Evolutionary conservation across 495 filamentous ascomycete genomes (phyloP), one percentile per base, ranked within the genome.

Genomic region (Aspergillus coremiiformis): DNA sequence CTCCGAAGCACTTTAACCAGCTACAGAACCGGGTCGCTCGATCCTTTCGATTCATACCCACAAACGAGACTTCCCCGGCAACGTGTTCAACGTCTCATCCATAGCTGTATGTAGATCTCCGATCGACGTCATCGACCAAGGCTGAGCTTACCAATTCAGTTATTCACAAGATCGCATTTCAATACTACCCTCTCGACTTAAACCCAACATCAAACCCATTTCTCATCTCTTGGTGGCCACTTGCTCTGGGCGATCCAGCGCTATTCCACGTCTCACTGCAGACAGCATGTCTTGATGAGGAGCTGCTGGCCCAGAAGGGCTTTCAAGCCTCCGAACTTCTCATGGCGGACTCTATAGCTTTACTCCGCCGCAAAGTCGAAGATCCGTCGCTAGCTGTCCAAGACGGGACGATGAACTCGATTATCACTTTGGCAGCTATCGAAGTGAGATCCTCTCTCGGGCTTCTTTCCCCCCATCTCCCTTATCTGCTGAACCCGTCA

Each of bases 1-100:
- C 43, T 45, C 20, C n/a, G n/a, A n/a, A 22, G 43, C 30, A 30
- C 49, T 19, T 47, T 65, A 26, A 55, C 43, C 9, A 43, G 22
- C 20, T 64, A 60, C 35, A 45, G 51, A 58, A 50, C 65, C 46
- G 60, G 56, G 6, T 64, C 63, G 15, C 39, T 76, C 12, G 77
- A 78, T 55, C 75, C 77, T 3, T 78, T 79, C 43, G 72, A 78
- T 24, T 76, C 75, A 12, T 79, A 76, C 56, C 75, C 77, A 0
- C 58, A 50, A 30, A 79, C 77, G 4, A 69, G 73, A 42, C 67
- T 79, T 20, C 69, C 70, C 6, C 59, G 71, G 21, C 52, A 55
- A 6, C 74, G 66, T 12, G 72, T 77, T 17, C 72, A 78, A 50
- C 65, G 70, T 21, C 66, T 79, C 3, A 78, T 79, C 10, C 66